phyloP scores from a whole-genome alignment of 805 yeast genomes.

The Ogataea neopini region DNA sequence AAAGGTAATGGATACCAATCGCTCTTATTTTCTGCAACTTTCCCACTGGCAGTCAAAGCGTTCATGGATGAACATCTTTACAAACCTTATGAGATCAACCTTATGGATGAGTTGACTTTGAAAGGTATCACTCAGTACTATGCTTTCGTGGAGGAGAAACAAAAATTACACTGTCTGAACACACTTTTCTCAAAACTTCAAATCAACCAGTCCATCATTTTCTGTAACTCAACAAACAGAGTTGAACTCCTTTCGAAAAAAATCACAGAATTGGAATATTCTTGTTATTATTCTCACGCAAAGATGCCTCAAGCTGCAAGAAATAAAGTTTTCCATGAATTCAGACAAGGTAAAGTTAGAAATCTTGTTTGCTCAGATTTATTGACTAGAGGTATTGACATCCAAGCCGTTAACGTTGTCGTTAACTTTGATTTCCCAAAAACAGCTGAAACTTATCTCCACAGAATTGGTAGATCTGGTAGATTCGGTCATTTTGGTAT shows the following conservation, averaged over 20 bases:
- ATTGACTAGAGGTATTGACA: slow-evolving; percentile 97
- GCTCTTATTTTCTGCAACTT: slow-evolving; percentile 89
- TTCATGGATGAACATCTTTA: slow-evolving; percentile 89
- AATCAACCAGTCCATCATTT: slow-evolving; percentile 94
- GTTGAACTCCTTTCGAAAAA: slow-evolving; percentile 95
- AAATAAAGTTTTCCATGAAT: slow-evolving; percentile 97
- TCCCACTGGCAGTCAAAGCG: slow-evolving; percentile 89
- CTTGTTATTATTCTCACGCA: slow-evolving; percentile 96
- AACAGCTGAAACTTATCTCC: slow-evolving; percentile 95
- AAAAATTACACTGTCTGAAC: slow-evolving; percentile 93
- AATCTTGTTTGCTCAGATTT: slow-evolving; percentile 96
- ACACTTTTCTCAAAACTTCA: slow-evolving; percentile 92
- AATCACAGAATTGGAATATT: slow-evolving; percentile 93
- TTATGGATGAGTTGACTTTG: slow-evolving; percentile 96
- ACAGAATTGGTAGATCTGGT: slow-evolving; percentile 98
- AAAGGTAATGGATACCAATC: slow-evolving; percentile 65
- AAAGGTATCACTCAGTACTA: slow-evolving; percentile 97
- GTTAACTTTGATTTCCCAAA: slow-evolving; percentile 98
- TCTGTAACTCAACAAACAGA: slow-evolving; percentile 95
- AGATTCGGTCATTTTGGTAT: slow-evolving; percentile 98
- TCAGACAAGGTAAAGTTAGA: slow-evolving; percentile 97
- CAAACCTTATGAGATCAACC: slow-evolving; percentile 91
- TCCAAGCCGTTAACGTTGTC: slow-evolving; percentile 97
- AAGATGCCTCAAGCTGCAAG: slow-evolving; percentile 97
- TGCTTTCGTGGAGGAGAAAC: slow-evolving; percentile 97